Evolutionary conservation across 2,329 filamentous ascomycete genomes (phyloP).

Genomic region (Hymenoscyphus repandus): DNA sequence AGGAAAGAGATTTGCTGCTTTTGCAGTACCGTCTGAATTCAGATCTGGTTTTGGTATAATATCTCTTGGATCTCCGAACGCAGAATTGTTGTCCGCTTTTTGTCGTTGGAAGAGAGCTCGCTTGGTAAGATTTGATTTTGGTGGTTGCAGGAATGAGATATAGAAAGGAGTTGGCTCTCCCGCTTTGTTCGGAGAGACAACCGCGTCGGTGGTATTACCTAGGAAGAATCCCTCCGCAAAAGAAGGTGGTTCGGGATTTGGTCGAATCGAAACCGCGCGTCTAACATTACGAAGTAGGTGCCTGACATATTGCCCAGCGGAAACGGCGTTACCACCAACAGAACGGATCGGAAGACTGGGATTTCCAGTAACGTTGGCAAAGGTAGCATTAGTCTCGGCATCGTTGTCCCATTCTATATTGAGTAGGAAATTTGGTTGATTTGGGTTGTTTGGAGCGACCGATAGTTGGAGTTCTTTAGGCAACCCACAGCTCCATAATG

Average conservation of each 20-base stretch:
- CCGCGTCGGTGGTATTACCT: conserved; percentile 77
- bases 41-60: conserved; percentile 60
- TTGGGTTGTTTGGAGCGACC: conserved; percentile 56
- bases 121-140: conserved; percentile 29
- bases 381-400: conserved; percentile 39
- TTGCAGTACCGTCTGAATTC: conserved; percentile 65
- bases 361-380: conserved; percentile 34
- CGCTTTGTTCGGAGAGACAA: conserved; percentile 60
- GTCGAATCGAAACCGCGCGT: conserved; percentile 35
- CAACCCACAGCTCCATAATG: conserved; percentile 80
- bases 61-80: conserved; percentile 39
- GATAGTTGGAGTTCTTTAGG: conserved; percentile 70
- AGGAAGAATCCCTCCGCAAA: conserved; percentile 69
- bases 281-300: conserved; percentile 27
- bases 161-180: conserved; percentile 88
- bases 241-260: conserved; percentile 42
- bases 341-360: conserved; percentile 20
- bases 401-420: conserved; percentile 69
- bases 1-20: conserved; percentile 67
- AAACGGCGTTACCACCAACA: conserved; percentile 28
- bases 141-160: conserved; percentile 62
- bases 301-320: conserved; percentile 30
- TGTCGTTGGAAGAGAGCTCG: conserved; percentile 14
- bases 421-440: conserved; percentile 74
- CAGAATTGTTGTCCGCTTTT: conserved; percentile 11